Evolutionary conservation across 176 grass and related monocot species (phyloP).

Genomic region (Oryza meyeriana): DNA sequence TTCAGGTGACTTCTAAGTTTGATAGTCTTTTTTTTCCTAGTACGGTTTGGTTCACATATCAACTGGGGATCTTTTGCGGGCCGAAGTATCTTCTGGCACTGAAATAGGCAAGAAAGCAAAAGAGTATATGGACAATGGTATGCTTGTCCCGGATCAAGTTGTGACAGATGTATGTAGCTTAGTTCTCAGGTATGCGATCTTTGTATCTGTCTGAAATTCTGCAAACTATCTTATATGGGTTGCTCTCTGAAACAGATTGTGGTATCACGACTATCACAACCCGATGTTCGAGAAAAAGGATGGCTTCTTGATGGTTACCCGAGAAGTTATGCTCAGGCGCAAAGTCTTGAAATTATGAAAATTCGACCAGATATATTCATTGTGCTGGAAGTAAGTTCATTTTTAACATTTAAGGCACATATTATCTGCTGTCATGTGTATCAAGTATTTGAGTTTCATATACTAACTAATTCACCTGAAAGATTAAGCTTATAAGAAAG

Average conservation of each 20-base stretch:
- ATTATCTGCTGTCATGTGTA: background rate
- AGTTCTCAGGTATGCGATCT: background rate
- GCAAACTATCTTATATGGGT: slow-evolving; percentile 4
- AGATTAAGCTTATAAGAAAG: background rate
- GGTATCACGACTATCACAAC: slow-evolving; percentile 61
- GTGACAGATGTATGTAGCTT: slow-evolving; percentile 78
- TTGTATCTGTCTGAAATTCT: background rate
- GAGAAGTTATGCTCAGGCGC: slow-evolving; percentile 75
- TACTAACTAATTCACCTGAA: background rate
- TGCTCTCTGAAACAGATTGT: slow-evolving; percentile 64
- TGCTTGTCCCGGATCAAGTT: slow-evolving; percentile 87
- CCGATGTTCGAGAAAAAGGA: slow-evolving; percentile 70
- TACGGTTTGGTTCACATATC: slow-evolving; percentile 98
- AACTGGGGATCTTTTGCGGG: slow-evolving; percentile 88
- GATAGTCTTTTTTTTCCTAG: slow-evolving; percentile 28
- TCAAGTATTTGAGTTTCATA: background rate
- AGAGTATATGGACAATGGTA: slow-evolving; percentile 87
- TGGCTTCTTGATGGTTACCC: slow-evolving; percentile 98
- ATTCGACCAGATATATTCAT: slow-evolving; percentile 83
- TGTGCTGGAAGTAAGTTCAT: slow-evolving; percentile 65
- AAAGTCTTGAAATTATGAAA: slow-evolving; percentile 78
- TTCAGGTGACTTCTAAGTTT: slow-evolving; percentile 1
- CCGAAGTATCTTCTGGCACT: slow-evolving; percentile 76
- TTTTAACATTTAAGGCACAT: slow-evolving; percentile 21
- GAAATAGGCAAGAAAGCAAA: slow-evolving; percentile 91